phyloP scores from a whole-genome alignment of 495 filamentous ascomycete genomes.

The Pseudevernia furfuracea region DNA sequence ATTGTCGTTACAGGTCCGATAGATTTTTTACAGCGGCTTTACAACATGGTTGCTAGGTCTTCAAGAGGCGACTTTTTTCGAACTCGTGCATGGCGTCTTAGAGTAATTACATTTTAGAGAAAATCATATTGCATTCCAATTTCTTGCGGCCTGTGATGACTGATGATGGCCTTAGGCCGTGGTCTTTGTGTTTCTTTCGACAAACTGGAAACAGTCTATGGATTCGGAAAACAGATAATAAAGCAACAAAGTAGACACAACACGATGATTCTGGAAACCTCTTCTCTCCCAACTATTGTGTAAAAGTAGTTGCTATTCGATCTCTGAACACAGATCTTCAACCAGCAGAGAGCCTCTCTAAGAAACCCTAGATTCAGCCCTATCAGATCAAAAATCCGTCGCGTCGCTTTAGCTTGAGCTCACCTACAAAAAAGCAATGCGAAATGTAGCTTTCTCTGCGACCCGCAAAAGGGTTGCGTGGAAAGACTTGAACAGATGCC shows the following conservation, averaged over 20 bases:
- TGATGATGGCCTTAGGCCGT: not conserved
- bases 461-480: not conserved
- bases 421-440: conserved; percentile 17
- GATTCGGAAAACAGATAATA: not conserved
- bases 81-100: conserved; percentile 15
- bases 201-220: not conserved
- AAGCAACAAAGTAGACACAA: not conserved
- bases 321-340: too few relatives aligned
- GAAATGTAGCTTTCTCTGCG: conserved; percentile 19
- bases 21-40: conserved; percentile 11
- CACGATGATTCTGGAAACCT: not conserved
- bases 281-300: not conserved
- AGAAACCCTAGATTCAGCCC: conserved; percentile 6
- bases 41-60: conserved; percentile 8
- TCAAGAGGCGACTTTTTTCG: conserved; percentile 10
- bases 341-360: not conserved
- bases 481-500: not conserved
- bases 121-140: conserved; percentile 8
- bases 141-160: not conserved
- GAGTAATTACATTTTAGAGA: conserved; percentile 8
- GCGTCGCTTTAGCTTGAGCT: not conserved
- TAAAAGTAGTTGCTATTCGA: not conserved
- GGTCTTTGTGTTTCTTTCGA: not conserved
- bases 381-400: conserved; percentile 16
- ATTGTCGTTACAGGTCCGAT: conserved; percentile 10